Conservation (phyloP, 2,329 filamentous ascomycete genomes). For the Metarhizium anisopliae region DNA sequence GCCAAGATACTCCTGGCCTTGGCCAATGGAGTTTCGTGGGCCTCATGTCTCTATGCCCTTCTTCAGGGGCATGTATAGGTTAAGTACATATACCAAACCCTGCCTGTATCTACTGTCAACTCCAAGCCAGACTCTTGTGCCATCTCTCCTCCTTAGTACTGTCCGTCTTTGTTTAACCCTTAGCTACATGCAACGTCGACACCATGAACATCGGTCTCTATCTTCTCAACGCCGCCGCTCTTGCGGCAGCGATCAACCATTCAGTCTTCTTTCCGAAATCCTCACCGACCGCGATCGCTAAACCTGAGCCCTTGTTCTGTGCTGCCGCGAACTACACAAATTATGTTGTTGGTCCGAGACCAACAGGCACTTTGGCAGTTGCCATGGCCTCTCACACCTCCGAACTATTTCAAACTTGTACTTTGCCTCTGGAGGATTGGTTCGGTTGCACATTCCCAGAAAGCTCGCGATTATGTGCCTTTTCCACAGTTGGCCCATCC, state of each 20-base stretch:
- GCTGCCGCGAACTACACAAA: background rate
- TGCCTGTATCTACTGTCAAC: background rate
- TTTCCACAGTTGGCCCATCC: background rate
- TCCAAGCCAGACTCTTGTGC: no score
- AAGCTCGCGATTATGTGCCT: background rate
- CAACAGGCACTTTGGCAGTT: background rate
- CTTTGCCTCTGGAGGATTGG: background rate
- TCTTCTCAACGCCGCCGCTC: background rate
- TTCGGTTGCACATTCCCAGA: background rate
- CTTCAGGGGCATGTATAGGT: no score
- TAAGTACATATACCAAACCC: background rate
- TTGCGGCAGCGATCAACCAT: background rate
- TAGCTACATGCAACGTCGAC: background rate
- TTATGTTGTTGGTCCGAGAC: background rate
- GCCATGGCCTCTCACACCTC: background rate
- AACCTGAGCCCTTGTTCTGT: background rate
- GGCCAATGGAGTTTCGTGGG: no score
- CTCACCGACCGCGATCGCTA: background rate
- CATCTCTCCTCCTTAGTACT: background rate
- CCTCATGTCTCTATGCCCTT: no score
- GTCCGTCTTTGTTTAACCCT: background rate
- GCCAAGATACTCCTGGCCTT: no score
- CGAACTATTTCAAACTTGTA: background rate
- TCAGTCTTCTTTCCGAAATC: background rate
- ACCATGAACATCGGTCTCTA: background rate